Evolutionary conservation across 2,329 filamentous ascomycete genomes (phyloP), one percentile per base, ranked within the genome.

Genomic region (Arachnomyces sp.): DNA sequence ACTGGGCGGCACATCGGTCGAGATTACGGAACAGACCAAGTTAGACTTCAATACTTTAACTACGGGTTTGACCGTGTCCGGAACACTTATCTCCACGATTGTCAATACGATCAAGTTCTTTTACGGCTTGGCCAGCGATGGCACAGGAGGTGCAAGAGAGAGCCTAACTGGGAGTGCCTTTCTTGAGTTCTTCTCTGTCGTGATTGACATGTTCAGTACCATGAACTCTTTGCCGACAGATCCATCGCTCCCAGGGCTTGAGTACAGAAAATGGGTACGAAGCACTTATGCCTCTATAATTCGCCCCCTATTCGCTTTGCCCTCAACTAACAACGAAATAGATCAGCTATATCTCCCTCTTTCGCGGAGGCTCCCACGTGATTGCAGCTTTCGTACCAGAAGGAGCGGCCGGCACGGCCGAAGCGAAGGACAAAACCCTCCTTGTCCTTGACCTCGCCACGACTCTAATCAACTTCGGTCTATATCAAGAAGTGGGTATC

Each of bases 381-480:
- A 17, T 33, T 14, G 31, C 16, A 4, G 5, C 16, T 11, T 33
- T 33, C 11, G 31, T 25, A 25, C 20, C 20, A 25, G 20, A 25
- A 25, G 20, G 20, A 5, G 9, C 5, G 20, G 20, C 31, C 16
- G 31, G 11, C n/a, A n/a, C 9, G 9, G 28, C 9, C 31, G 31
- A 33, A 17, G 31, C 31, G 31, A 17, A 14, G 11, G 31, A 33
- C 11, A 33, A 33, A 33, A 17, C 11, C 7, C 31, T 33, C 51
- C 29, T 48, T 45, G 28, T 54, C 48, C 17, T 49, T 43, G 12
- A 48, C 14, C 33, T 54, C 51, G 3, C 41, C 44, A 16, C 20
- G 20, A 25, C 20, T 25, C 20, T 25, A 5, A 25, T 25, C 5
- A 25, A 25, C 20, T 25, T 5, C 20, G 20, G 20, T 5, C 20